Evolutionary conservation across 257 asterid species (phyloP).

Genomic region (Perilla frutescens): DNA sequence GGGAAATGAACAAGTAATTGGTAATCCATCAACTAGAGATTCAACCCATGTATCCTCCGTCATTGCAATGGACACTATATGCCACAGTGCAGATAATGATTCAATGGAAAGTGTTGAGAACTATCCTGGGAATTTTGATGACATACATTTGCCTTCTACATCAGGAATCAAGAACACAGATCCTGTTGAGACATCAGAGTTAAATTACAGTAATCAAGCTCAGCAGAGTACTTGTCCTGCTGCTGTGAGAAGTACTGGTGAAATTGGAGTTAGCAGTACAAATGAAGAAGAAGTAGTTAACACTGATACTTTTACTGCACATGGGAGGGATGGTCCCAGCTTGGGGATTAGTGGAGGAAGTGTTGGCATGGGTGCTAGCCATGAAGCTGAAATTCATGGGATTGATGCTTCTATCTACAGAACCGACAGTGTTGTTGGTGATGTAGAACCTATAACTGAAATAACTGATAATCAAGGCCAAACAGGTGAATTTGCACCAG

Average conservation of each 20-base stretch:
- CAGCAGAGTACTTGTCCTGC: constrained; percentile 94
- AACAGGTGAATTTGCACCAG: constrained; percentile 85
- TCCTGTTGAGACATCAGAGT: constrained; percentile 76
- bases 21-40: constrained; percentile 70
- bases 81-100: constrained; percentile 69
- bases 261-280: constrained; percentile 94
- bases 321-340: constrained; percentile 86
- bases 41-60: constrained; percentile 87
- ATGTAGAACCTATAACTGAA: constrained; percentile 89
- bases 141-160: constrained; percentile 75
- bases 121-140: constrained; percentile 80
- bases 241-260: constrained; percentile 74
- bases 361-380: constrained; percentile 99
- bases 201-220: constrained; percentile 93
- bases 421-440: constrained; percentile 84
- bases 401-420: constrained; percentile 73
- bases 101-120: constrained; percentile 99
- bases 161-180: constrained; percentile 68
- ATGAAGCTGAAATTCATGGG: constrained; percentile 99
- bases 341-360: constrained; percentile 96
- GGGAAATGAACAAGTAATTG: constrained; percentile 63
- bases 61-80: constrained; percentile 95
- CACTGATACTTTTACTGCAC: constrained; percentile 83
- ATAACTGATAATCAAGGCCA: constrained; percentile 89
- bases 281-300: constrained; percentile 95